Percentiles rank a stretch among this genome's conserved stretches.
phyloP scores from a whole-genome alignment of 192 early-diverging fungal genomes.

The Gamsiella multidivaricata region DNA sequence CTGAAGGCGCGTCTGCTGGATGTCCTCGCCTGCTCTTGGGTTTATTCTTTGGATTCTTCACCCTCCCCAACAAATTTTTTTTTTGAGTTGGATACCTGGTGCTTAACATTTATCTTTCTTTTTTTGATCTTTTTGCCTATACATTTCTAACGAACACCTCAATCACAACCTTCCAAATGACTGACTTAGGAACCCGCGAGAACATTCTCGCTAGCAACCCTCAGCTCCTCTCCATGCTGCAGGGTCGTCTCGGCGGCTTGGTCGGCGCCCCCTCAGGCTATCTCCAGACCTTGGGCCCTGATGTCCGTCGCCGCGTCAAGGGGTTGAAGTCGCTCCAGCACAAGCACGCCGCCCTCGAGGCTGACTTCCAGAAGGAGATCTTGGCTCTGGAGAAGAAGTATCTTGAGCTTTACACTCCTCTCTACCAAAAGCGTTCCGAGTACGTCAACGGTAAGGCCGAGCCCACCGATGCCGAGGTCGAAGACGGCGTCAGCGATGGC shows the following conservation, averaged over 20 bases:
- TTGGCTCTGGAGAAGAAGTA: conserved; percentile 97
- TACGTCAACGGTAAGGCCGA: conserved; percentile 85
- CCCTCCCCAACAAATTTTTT: conserved; percentile 18
- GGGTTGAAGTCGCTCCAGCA: conserved; percentile 90
- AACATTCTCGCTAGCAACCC: conserved; percentile 62
- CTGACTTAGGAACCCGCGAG: conserved; percentile 3
- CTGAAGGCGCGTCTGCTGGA: too few relatives aligned
- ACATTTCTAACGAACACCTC: conserved; percentile 12
- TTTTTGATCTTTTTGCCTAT: background rate
- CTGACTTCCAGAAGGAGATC: conserved; percentile 94
- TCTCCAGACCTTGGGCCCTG: conserved; percentile 75
- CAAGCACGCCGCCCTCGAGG: conserved; percentile 86
- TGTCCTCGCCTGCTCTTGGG: too few relatives aligned
- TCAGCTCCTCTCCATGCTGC: conserved; percentile 75
- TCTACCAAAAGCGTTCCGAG: conserved; percentile 89
- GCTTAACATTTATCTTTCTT: background rate
- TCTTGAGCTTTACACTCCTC: conserved; percentile 82
- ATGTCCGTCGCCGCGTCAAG: conserved; percentile 87
- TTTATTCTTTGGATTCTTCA: too few relatives aligned
- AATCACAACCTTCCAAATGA: too few relatives aligned
- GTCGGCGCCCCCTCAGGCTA: conserved; percentile 83
- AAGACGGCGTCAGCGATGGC: conserved; percentile 71
- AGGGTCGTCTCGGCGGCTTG: conserved; percentile 82
- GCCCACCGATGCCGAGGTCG: conserved; percentile 90
- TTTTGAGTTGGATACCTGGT: conserved; percentile 13